Percentiles rank a stretch among this genome's conserved stretches.
These are phyloP conservation scores for Rhynchospora tenuis DNA, from an alignment of 176 grass and related monocot species.

Conservation along the genomic window DNA sequence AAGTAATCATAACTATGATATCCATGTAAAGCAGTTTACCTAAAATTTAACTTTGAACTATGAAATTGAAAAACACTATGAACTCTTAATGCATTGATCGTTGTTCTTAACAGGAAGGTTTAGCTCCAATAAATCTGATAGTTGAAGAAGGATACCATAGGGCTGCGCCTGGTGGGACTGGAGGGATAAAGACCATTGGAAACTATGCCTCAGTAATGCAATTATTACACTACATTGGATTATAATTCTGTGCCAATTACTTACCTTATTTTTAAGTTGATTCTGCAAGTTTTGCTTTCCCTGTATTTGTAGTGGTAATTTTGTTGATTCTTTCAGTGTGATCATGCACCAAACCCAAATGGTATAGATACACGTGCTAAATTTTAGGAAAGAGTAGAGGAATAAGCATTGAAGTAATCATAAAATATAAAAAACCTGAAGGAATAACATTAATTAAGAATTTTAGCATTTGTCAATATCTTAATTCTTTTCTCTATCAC, in stretches of 20 bases:
- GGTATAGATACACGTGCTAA: neutral
- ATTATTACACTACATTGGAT: slow-evolving; percentile 1
- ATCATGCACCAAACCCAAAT: neutral
- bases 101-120: slow-evolving; percentile 69
- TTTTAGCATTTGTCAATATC: neutral
- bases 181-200: slow-evolving; percentile 85
- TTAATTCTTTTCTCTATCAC: slow-evolving; percentile 6
- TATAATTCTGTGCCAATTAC: neutral
- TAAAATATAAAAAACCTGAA: neutral
- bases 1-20: neutral
- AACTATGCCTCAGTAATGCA: slow-evolving; percentile 94
- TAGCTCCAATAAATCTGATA: slow-evolving; percentile 90
- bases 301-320: neutral
- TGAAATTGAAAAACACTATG: neutral
- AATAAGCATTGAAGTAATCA: neutral
- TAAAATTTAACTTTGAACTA: slow-evolving; percentile 13
- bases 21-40: neutral
- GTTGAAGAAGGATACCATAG: slow-evolving; percentile 86
- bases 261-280: neutral
- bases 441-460: neutral
- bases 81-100: neutral
- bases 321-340: slow-evolving; percentile 13
- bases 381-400: neutral
- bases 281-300: neutral
- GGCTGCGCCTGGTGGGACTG: slow-evolving; percentile 83